Conservation (phyloP, 495 filamentous ascomycete genomes). For the Penicillium pulvis region DNA sequence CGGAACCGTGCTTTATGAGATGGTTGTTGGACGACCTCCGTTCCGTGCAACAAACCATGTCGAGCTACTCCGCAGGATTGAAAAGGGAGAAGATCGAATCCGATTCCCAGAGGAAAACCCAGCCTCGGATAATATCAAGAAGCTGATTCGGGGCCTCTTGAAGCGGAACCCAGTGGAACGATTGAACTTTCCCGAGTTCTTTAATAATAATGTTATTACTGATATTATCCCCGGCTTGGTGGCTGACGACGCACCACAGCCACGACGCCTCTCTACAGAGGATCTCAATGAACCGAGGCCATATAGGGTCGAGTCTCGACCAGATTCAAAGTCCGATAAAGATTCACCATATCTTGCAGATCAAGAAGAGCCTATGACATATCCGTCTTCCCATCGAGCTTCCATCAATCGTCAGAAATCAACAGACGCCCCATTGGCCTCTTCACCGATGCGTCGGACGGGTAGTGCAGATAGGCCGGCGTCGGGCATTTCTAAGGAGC, state of each 20-base stretch:
- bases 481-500: conserved; percentile 31
- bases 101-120: conserved; percentile 73
- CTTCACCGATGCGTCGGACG: conserved; percentile 39
- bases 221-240: conserved; percentile 82
- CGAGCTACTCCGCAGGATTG: conserved; percentile 88
- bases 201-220: conserved; percentile 70
- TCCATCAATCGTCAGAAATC: conserved; percentile 32
- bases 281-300: conserved; percentile 10
- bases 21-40: conserved; percentile 87
- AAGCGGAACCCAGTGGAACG: conserved; percentile 84
- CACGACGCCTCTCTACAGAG: conserved; percentile 26
- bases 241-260: conserved; percentile 65
- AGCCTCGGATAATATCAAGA: conserved; percentile 76
- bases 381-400: conserved; percentile 30
- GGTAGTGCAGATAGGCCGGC: conserved; percentile 42
- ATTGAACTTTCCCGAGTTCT: conserved; percentile 81
- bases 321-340: conserved; percentile 21
- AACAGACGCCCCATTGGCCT: conserved; percentile 40
- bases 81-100: conserved; percentile 80
- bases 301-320: conserved; percentile 32
- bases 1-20: conserved; percentile 92
- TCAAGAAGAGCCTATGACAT: conserved; percentile 30
- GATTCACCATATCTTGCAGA: conserved; percentile 27
- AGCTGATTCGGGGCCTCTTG: conserved; percentile 75
- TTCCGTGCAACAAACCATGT: conserved; percentile 94